Percentiles rank a stretch among this genome's conserved stretches.
These are phyloP conservation scores for Geotrichum australiense DNA, from an alignment of 1,139 yeast genomes.

Conservation along the genomic window DNA sequence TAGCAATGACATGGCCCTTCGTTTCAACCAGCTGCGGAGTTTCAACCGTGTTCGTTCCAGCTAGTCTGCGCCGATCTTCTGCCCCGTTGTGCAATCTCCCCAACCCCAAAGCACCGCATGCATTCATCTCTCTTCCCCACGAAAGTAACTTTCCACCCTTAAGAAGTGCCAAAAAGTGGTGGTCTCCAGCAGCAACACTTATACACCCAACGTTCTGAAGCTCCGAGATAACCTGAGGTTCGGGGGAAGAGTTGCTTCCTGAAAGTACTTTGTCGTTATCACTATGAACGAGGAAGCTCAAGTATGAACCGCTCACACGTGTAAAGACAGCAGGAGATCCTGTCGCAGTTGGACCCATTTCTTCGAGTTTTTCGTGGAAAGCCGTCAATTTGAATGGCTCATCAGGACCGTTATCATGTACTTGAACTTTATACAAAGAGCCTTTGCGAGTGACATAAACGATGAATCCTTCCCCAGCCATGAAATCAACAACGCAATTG, in stretches of 20 bases:
- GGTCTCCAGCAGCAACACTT: slow-evolving; percentile 64
- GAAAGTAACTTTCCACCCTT: slow-evolving; percentile 52
- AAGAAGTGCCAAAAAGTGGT: slow-evolving; percentile 60
- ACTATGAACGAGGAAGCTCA: slow-evolving; percentile 48
- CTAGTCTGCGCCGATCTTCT: slow-evolving; percentile 29
- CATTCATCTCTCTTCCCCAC: slow-evolving; percentile 63
- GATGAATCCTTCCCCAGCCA: slow-evolving; percentile 48
- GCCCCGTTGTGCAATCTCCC: slow-evolving; percentile 40
- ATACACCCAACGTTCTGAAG: slow-evolving; percentile 49
- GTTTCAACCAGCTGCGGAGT: slow-evolving; percentile 41
- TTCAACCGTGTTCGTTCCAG: slow-evolving; percentile 34
- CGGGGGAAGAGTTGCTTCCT: slow-evolving; percentile 33
- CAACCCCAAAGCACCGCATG: slow-evolving; percentile 66
- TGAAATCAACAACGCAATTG: slow-evolving; percentile 46
- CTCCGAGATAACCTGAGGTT: slow-evolving; percentile 36
- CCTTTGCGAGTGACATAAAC: slow-evolving; percentile 46
- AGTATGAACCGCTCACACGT: slow-evolving; percentile 46
- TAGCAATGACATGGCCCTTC: slow-evolving; percentile 39
- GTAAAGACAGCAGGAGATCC: slow-evolving; percentile 31
- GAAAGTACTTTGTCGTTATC: slow-evolving; percentile 45
- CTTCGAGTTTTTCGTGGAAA: slow-evolving; percentile 1
- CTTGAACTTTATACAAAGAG: slow-evolving; percentile 39
- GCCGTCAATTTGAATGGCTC: slow-evolving; percentile 3
- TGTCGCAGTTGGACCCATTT: too few relatives aligned
- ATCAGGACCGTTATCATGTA: slow-evolving; percentile 20